A percentile compares a stretch with the other conserved stretches of the same genome.
These are phyloP conservation scores for Astrothelium subdiscretum DNA, from an alignment of 495 filamentous ascomycete genomes.

Conservation along the genomic window DNA sequence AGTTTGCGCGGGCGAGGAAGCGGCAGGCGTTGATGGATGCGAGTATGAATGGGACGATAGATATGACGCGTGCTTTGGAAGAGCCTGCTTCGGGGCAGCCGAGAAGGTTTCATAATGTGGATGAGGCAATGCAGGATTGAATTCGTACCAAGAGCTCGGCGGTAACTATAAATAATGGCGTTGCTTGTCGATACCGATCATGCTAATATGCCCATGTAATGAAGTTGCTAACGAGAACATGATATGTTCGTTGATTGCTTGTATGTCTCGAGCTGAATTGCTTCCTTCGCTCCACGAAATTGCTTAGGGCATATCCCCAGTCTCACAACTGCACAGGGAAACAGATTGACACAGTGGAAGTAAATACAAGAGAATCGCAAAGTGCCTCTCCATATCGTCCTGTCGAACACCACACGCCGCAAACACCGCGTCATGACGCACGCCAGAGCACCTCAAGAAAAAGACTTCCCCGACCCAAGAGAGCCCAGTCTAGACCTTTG, in stretches of 20 bases:
- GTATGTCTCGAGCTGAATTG: no score
- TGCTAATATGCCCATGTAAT: no score
- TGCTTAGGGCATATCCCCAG: no score
- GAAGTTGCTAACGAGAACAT: no score
- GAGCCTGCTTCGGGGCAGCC: not conserved
- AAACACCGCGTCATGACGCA: not conserved
- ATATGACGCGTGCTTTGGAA: not conserved
- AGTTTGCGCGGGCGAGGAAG: not conserved
- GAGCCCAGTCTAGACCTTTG: conserved; percentile 17
- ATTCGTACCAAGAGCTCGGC: no score
- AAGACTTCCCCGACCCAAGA: not conserved
- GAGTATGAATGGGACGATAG: not conserved
- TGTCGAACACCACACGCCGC: not conserved
- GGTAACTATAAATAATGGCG: not conserved
- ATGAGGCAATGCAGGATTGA: not conserved
- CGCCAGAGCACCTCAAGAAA: not conserved
- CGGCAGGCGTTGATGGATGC: not conserved
- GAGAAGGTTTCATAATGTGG: not conserved
- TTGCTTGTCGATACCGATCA: no score
- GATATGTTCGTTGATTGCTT: no score
- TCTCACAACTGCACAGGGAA: no score
- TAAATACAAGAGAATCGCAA: not conserved
- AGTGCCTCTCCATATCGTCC: not conserved
- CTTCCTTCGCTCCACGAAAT: no score
- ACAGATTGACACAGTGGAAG: no score